Conservation (phyloP, 345 rosid species). For the Citrus australasica region DNA sequence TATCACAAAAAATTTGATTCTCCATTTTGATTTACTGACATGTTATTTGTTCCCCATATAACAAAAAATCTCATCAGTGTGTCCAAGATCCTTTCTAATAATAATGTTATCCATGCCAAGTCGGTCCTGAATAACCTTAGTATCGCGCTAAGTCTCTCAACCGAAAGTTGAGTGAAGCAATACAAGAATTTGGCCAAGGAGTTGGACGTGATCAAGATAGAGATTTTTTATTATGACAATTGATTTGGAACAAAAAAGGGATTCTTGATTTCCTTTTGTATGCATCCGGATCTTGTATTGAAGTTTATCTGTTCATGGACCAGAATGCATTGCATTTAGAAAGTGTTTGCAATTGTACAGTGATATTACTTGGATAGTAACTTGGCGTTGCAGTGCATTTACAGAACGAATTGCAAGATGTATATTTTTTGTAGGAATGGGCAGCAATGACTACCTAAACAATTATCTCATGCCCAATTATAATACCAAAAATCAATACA, state of each 20-base stretch:
- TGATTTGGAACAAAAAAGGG: not conserved
- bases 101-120: too few species aligned
- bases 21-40: too few species aligned
- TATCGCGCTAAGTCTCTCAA: too few species aligned
- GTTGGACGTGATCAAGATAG: not conserved
- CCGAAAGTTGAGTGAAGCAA: too few species aligned
- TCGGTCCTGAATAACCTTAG: too few species aligned
- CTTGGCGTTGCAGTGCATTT: slow-evolving; percentile 23
- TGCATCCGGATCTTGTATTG: not conserved
- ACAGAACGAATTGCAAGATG: not conserved
- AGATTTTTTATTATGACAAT: not conserved
- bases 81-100: too few species aligned
- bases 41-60: too few species aligned
- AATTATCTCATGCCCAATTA: slow-evolving; percentile 96
- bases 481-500: slow-evolving; percentile 60
- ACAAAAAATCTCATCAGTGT: too few species aligned
- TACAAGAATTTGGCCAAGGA: too few species aligned
- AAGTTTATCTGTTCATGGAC: not conserved
- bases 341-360: too few species aligned
- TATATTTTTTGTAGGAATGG: slow-evolving; percentile 54
- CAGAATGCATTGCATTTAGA: not conserved
- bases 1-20: too few species aligned
- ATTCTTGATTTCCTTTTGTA: not conserved
- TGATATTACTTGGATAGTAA: slow-evolving; percentile 10
- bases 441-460: slow-evolving; percentile 95